A percentile compares a stretch with the other conserved stretches of the same genome.
These are phyloP conservation scores for Phytophthora cryptogea DNA, from an alignment of 352 stramenopile genomes.

Conservation along the genomic window DNA sequence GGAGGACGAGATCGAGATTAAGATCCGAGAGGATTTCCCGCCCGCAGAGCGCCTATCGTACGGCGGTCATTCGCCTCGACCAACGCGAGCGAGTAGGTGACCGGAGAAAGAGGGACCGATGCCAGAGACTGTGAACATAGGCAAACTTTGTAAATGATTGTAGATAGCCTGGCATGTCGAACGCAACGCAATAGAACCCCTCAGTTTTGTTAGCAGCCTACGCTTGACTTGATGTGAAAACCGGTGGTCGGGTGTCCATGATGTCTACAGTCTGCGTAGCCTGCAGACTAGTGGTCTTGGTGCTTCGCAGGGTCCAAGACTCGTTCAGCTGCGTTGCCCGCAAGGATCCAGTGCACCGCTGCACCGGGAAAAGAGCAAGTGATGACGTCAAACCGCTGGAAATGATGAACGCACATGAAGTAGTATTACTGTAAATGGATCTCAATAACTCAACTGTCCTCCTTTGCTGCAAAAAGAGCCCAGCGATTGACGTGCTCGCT, in stretches of 20 bases:
- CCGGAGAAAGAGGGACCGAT: not conserved
- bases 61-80: constrained; percentile 8
- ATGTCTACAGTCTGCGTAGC: not conserved
- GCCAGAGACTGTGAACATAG: constrained; percentile 15
- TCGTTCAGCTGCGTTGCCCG: no score
- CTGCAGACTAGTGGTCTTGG: no score
- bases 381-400: not conserved
- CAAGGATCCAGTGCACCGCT: not conserved
- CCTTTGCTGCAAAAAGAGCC: constrained; percentile 16
- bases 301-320: no score
- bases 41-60: constrained; percentile 49
- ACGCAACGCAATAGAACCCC: constrained; percentile 25
- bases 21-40: constrained; percentile 69
- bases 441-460: constrained; percentile 33
- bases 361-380: not conserved
- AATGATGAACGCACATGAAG: constrained; percentile 29
- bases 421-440: constrained; percentile 38
- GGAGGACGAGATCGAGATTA: constrained; percentile 70
- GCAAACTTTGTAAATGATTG: constrained; percentile 32
- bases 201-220: constrained; percentile 21
- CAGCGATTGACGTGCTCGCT: constrained; percentile 13
- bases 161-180: constrained; percentile 31
- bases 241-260: no score
- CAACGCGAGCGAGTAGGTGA: constrained; percentile 31
- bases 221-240: no score